Evolutionary conservation across 2,329 filamentous ascomycete species (phyloP).

Genomic region (Atkinsonella texensis): DNA sequence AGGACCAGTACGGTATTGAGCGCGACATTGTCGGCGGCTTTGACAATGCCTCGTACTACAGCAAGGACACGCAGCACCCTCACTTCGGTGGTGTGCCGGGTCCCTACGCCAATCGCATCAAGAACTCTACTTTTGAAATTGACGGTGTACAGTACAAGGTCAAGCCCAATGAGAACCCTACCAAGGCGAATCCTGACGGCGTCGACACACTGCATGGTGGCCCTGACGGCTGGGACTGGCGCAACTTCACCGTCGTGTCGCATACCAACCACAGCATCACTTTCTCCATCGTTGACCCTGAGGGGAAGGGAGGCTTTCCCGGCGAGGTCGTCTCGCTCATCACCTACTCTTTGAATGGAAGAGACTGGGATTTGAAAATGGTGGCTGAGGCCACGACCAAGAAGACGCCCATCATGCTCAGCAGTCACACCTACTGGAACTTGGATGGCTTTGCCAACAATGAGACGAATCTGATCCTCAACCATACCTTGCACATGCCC

Average conservation of each 20-base stretch:
- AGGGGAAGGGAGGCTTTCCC: slow-evolving; percentile 66
- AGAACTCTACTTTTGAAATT: slow-evolving; percentile 60
- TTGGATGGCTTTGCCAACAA: slow-evolving; percentile 68
- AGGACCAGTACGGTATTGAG: slow-evolving; percentile 54
- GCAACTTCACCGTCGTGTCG: slow-evolving; percentile 65
- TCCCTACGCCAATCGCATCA: slow-evolving; percentile 71
- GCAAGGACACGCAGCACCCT: slow-evolving; percentile 49
- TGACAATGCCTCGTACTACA: slow-evolving; percentile 64
- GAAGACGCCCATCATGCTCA: slow-evolving; percentile 75
- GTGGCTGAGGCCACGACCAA: slow-evolving; percentile 57
- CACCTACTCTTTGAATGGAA: slow-evolving; percentile 57
- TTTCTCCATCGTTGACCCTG: slow-evolving; percentile 61
- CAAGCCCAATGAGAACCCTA: slow-evolving; percentile 51
- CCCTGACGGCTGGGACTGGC: slow-evolving; percentile 61
- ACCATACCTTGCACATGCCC: slow-evolving; percentile 63
- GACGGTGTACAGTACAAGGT: slow-evolving; percentile 50
- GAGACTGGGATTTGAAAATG: slow-evolving; percentile 64
- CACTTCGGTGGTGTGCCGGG: slow-evolving; percentile 64
- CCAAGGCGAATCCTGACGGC: slow-evolving; percentile 35
- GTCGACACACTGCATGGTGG: slow-evolving; percentile 59
- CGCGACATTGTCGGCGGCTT: slow-evolving; percentile 64
- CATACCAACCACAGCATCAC: slow-evolving; percentile 58
- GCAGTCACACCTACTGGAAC: slow-evolving; percentile 68
- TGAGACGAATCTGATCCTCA: slow-evolving; percentile 50
- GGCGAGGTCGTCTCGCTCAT: slow-evolving; percentile 64